These are phyloP conservation scores for Podospora appendiculata DNA, from an alignment of 495 filamentous ascomycete genomes.

Conservation along the genomic window DNA sequence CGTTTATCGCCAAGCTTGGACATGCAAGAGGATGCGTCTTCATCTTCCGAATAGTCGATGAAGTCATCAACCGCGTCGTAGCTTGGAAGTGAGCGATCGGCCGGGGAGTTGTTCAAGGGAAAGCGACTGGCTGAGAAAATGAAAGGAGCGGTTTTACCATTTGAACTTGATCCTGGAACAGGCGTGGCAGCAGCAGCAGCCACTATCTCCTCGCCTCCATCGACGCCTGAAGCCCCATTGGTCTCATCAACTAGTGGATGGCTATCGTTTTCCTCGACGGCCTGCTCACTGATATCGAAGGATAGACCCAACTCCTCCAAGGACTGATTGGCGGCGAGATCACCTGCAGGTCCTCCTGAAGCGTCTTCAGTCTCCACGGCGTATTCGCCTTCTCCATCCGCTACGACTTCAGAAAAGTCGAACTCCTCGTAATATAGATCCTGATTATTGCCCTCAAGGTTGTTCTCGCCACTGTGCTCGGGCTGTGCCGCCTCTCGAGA, in stretches of 20 bases:
- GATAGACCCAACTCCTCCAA: not conserved
- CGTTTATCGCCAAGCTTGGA: not conserved
- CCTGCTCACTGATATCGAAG: conserved; percentile 1
- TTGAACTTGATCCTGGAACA: conserved; percentile 4
- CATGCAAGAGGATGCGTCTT: conserved; percentile 1
- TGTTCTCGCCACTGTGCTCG: conserved; percentile 2
- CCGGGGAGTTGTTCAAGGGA: not conserved
- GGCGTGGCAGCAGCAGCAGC: not conserved
- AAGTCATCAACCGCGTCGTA: conserved; percentile 3
- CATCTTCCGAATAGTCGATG: conserved; percentile 27
- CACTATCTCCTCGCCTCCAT: not conserved
- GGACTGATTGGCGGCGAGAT: not conserved
- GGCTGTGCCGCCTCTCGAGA: not conserved
- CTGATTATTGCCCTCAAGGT: conserved; percentile 1
- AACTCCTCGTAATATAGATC: conserved; percentile 1
- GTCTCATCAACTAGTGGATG: not conserved
- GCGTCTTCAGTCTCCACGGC: not conserved
- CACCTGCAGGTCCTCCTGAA: conserved; percentile 2
- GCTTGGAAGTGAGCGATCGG: not conserved
- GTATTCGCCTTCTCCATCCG: not conserved
- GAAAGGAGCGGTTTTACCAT: conserved; percentile 17
- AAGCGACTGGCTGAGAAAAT: conserved; percentile 1
- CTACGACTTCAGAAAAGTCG: not conserved
- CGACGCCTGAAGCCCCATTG: not conserved
- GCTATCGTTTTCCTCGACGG: not conserved